Conservation (phyloP, 176 grass and related monocot genomes). For the Canna indica region DNA sequence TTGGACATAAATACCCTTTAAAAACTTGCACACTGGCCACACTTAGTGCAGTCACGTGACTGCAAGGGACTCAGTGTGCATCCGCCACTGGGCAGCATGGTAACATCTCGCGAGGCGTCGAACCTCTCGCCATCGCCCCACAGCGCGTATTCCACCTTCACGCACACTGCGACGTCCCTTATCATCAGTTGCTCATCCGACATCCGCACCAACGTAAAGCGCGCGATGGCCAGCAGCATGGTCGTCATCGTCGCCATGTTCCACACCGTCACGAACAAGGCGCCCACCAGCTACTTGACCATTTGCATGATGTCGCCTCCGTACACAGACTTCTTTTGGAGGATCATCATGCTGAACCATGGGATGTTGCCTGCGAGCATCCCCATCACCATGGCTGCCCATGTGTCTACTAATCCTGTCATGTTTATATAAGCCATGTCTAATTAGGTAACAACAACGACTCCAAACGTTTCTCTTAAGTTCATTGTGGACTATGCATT, state of each 20-base stretch:
- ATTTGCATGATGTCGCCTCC: conserved; percentile 25
- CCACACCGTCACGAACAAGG: conserved; percentile 29
- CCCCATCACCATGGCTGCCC: conserved; percentile 17
- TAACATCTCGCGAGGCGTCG: neutral
- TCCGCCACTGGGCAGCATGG: neutral
- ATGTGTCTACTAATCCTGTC: conserved; percentile 12
- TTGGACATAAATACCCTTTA: too few species aligned
- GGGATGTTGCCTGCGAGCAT: conserved; percentile 11
- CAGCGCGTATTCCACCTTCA: conserved; percentile 24
- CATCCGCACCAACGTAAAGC: conserved; percentile 29
- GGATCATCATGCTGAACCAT: conserved; percentile 23
- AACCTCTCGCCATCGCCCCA: conserved; percentile 8
- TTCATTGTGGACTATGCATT: too few species aligned
- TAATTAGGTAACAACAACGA: too few species aligned
- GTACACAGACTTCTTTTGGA: conserved; percentile 11
- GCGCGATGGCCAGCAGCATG: conserved; percentile 17
- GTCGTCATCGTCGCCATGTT: conserved; percentile 26
- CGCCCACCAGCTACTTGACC: conserved; percentile 21
- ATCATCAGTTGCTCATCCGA: conserved; percentile 25
- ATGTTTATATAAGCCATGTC: neutral
- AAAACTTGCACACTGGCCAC: too few species aligned
- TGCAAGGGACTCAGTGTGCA: too few species aligned
- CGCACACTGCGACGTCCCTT: conserved; percentile 19
- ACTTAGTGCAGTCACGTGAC: too few species aligned
- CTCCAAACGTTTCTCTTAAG: too few species aligned